Evolutionary conservation across 140 eudicot species (phyloP), one percentile per base, ranked within the genome.

Genomic region (Oenanthe javanica): DNA sequence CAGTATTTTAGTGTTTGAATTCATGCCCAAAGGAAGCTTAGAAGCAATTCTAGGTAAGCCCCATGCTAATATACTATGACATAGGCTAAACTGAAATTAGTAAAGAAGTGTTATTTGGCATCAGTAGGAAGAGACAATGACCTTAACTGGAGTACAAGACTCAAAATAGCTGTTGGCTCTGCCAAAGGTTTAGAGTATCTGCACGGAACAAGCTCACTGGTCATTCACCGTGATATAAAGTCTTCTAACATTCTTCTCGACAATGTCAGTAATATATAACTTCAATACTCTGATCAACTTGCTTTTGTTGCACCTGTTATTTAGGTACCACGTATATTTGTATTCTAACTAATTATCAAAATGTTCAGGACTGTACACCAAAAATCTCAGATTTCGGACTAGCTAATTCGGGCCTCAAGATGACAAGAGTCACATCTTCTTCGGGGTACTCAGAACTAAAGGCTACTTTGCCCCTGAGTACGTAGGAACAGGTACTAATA

Each of bases 381-480:
- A 85, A 85, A 85, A 85, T 85, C 82, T 82, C 87, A 42, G 89
- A 85, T 61, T 88, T 86, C 23, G 87, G 87, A 18, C 79, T 88
- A 5, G 86, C 91, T 3, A 88, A 84, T 78, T 74, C 50, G 87
- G 91, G 8, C 91, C 91, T 4, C 76, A 81, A 13, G 89, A 87
- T 64, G 89, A 84, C 79, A 81, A 73, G 72, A 79, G 86, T 77
- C 89, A 86, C 64, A 51, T 82, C 57, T 85, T 87, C 49, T 81
- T 87, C 50, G 71, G 84, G 59, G 81, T 88, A 48, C 83, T 88
- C 1, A 89, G 89, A 12, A 88, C 86, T 36, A 42, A 72, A 77
- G 91, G 91, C 36, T 88, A 88, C 76, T 86, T 86, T 83, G 89
- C 90, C 27, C 90, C 90, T 4, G 86, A 87, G 86, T 87, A 87